Evolutionary conservation across 1,139 yeast species (phyloP).

Genomic region (Wickerhamomyces sp.): DNA sequence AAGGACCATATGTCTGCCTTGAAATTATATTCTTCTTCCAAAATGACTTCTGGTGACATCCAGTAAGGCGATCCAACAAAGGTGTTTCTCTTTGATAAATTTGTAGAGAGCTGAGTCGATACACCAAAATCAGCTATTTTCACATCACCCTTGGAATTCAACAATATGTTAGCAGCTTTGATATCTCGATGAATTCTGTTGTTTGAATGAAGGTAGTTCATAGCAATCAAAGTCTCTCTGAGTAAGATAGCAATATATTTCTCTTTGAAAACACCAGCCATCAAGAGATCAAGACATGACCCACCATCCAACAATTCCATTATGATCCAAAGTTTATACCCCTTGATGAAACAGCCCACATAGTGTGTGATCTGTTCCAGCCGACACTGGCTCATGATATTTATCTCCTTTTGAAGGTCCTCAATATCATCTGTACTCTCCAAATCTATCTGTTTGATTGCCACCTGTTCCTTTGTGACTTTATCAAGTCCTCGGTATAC

Average conservation of each 20-base stretch:
- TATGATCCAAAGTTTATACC: constrained; percentile 77
- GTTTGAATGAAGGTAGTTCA: constrained; percentile 65
- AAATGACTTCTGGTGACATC: constrained; percentile 98
- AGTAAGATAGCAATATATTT: constrained; percentile 52
- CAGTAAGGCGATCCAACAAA: constrained; percentile 98
- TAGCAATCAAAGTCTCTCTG: constrained; percentile 58
- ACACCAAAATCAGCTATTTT: constrained; percentile 97
- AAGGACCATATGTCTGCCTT: constrained; percentile 95
- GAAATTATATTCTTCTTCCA: constrained; percentile 81
- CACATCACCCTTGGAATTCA: constrained; percentile 68
- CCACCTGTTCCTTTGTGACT: constrained; percentile 47
- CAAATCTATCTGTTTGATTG: constrained; percentile 70
- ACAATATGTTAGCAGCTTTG: constrained; percentile 76
- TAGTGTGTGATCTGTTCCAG: constrained; percentile 67
- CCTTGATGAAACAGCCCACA: constrained; percentile 75
- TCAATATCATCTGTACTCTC: constrained; percentile 72
- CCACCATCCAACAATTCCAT: constrained; percentile 89
- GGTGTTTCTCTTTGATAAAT: constrained; percentile 72
- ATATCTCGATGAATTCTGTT: constrained; percentile 86
- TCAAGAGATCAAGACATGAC: constrained; percentile 61
- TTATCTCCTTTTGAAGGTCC: constrained; percentile 78
- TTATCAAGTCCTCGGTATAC: constrained; percentile 71
- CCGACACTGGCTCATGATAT: constrained; percentile 69
- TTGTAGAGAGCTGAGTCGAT: constrained; percentile 79
- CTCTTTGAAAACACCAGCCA: constrained; percentile 59